Base-by-base conservation (phyloP, 2,329 filamentous ascomycete genomes). In the Trichoderma sp. region DNA sequence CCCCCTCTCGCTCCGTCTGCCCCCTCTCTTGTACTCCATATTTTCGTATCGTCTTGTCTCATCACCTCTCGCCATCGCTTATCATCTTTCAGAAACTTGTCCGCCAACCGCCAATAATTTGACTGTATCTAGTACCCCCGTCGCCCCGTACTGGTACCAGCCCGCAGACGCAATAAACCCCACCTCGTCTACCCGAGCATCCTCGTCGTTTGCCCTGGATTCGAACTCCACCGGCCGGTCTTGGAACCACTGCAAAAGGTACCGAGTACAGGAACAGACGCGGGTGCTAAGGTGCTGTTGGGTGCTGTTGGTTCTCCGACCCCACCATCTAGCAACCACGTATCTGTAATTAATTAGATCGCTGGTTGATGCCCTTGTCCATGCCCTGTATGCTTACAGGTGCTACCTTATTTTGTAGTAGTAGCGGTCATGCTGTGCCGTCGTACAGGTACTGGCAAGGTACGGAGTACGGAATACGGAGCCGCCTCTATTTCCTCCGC, bases 11-110 rank as follows among this genome's bases (percentile, higher is more conserved):
- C 13, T 37, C 27, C 56, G 15, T 58, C 37, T n/a, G 25, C 15
- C 45, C 25, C 15, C 39, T n/a, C 39, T n/a, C 39, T 45, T 45
- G 17, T 32, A n/a, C 50, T 35, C 52, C 52, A 50, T 65, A 64
- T 27, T 57, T 48, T 42, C 35, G 37, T 65, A 27, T 37, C 35
- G 15, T 19, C 45, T 35, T 35, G n/a, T 32, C 57, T 53, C 56
- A 42, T 67, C 57, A 60, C 17, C 37, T 61, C 37, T 67, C 57
- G 32, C 59, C 35, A 63, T 32, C 37, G 37, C 50, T 63, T 61
- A 50, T 67, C 65, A 67, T 45, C 57, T 67, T 48, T 67, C 65
- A 67, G 65, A 67, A 67, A 56, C 29, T 15, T 37, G 37, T 32
- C 37, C 35, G 17, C 37, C 52, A 56, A 64, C 60, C 35, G 37